Percentiles rank a stretch among this genome's conserved stretches.
phyloP scores from a whole-genome alignment of 1,284 basidiomycete genomes.

The Peniophora sp. region DNA sequence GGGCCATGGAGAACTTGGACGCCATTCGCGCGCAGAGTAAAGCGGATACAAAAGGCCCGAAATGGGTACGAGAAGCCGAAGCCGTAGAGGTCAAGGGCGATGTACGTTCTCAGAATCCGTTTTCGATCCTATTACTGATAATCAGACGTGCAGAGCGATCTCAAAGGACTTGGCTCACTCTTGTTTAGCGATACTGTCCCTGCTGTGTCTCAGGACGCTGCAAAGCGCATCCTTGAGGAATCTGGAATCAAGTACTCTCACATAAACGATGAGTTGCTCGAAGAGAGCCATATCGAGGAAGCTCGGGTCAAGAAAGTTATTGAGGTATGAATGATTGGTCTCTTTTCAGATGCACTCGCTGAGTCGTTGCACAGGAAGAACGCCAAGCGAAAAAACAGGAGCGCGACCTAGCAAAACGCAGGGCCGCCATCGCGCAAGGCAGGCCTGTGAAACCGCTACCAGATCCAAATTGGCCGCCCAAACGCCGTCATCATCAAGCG shows the following conservation, averaged over 20 bases:
- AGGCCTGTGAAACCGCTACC: constrained; percentile 13
- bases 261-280: constrained; percentile 61
- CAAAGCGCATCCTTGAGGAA: constrained; percentile 49
- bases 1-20: constrained; percentile 65
- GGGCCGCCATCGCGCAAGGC: constrained; percentile 10
- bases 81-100: constrained; percentile 44
- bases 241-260: constrained; percentile 64
- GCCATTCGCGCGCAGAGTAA: constrained; percentile 27
- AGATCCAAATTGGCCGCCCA: constrained; percentile 55
- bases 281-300: constrained; percentile 61
- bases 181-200: constrained; percentile 58
- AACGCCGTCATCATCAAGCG: constrained; percentile 22
- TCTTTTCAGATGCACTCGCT: background rate
- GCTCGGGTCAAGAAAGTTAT: constrained; percentile 46
- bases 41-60: constrained; percentile 21
- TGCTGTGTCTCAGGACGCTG: constrained; percentile 25
- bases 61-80: constrained; percentile 44
- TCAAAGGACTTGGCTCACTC: constrained; percentile 56
- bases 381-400: constrained; percentile 18
- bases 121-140: background rate
- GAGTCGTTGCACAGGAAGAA: constrained; percentile 17
- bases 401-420: constrained; percentile 10
- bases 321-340: constrained; percentile 29
- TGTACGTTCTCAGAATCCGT: constrained; percentile 21
- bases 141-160: constrained; percentile 31